phyloP scores from a whole-genome alignment of 1,284 basidiomycete species.

The Ceratobasidium sp. region DNA sequence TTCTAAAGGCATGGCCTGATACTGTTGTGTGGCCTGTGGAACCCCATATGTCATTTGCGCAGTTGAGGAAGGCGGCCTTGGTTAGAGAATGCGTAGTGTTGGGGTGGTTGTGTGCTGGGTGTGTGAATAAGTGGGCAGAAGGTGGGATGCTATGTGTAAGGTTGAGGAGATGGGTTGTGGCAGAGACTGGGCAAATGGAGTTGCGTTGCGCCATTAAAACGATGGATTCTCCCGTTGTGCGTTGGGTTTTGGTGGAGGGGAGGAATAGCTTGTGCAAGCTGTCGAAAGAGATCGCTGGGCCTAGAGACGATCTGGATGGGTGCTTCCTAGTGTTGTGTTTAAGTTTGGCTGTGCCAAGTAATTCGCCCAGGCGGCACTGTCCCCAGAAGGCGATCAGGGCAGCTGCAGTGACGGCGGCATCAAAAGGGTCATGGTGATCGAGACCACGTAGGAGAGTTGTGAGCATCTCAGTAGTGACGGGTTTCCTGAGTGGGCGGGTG shows the following conservation, averaged over 20 bases:
- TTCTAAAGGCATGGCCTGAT: constrained; percentile 56
- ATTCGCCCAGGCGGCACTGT: constrained; percentile 39
- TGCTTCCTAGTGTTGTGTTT: neutral
- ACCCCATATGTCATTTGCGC: constrained; percentile 46
- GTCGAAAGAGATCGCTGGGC: neutral
- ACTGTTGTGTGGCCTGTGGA: constrained; percentile 55
- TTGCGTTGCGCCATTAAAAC: constrained; percentile 8
- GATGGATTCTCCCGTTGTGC: neutral
- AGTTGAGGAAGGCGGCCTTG: constrained; percentile 21
- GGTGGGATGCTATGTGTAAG: neutral
- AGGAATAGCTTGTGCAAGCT: neutral
- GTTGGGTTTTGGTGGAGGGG: constrained; percentile 12
- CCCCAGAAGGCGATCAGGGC: constrained; percentile 42
- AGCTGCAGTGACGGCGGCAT: constrained; percentile 33
- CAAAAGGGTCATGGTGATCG: neutral
- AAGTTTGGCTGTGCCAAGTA: neutral
- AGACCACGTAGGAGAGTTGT: constrained; percentile 1
- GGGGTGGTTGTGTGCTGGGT: neutral
- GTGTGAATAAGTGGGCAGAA: constrained; percentile 14
- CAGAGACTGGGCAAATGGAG: neutral
- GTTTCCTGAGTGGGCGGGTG: neutral
- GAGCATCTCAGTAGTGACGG: neutral
- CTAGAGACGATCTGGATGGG: constrained; percentile 4
- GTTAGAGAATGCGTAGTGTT: neutral
- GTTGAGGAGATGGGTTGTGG: neutral